phyloP scores from a whole-genome alignment of 495 filamentous ascomycete species.

The Daldinia grandis region DNA sequence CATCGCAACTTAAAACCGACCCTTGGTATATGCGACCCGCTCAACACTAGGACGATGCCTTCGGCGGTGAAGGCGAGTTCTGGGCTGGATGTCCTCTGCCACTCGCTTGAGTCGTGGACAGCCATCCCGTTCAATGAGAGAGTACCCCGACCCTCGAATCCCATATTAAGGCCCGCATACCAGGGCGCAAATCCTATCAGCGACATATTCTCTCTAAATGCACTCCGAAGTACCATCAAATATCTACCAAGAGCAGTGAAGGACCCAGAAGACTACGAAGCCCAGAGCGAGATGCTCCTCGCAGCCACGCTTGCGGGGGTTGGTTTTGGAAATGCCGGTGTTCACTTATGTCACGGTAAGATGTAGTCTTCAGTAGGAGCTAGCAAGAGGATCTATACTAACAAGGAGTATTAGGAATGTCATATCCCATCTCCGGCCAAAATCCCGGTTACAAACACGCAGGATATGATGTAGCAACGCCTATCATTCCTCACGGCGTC shows the following conservation, averaged over 20 bases:
- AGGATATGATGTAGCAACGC: conserved; percentile 76
- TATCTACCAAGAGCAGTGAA: conserved; percentile 87
- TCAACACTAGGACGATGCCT: conserved; percentile 96
- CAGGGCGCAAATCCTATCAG: conserved; percentile 98
- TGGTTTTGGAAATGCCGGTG: conserved; percentile 96
- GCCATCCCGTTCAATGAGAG: conserved; percentile 93
- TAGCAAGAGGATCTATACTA: neutral
- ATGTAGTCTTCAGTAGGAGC: neutral
- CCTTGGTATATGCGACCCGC: conserved; percentile 92
- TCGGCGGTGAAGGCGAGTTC: conserved; percentile 87
- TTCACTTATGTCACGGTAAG: conserved; percentile 90
- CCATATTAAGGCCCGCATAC: conserved; percentile 90
- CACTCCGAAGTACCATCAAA: conserved; percentile 80
- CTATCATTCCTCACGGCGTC: conserved; percentile 96
- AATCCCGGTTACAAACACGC: conserved; percentile 89
- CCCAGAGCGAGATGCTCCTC: conserved; percentile 92
- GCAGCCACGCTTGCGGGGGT: conserved; percentile 94
- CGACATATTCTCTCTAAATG: conserved; percentile 90
- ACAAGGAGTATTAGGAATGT: conserved; percentile 68
- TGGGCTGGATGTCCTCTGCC: conserved; percentile 93
- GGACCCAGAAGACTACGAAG: conserved; percentile 89
- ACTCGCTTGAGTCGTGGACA: conserved; percentile 93
- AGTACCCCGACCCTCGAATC: conserved; percentile 83
- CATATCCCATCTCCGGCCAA: conserved; percentile 91
- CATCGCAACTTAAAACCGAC: conserved; percentile 95